Percentiles rank a stretch among this genome's conserved stretches.
Conservation (phyloP, 1,284 basidiomycete species). For the Tylopilus orsonianus region DNA sequence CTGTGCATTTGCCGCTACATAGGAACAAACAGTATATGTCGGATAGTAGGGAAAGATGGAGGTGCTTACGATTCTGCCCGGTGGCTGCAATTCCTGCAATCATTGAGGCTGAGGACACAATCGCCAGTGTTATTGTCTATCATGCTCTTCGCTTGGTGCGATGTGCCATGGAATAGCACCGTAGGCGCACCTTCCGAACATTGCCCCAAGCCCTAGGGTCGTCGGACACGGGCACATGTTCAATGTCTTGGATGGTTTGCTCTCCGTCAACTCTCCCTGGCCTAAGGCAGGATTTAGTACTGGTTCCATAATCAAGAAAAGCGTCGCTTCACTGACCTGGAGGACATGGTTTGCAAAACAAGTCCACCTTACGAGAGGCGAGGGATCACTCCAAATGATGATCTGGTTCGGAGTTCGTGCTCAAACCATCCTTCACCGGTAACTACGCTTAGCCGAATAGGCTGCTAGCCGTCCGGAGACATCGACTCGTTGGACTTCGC, state of each 20-base stretch:
- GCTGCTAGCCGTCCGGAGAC: not conserved
- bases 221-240: constrained; percentile 65
- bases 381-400: not conserved
- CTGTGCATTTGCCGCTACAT: constrained; percentile 64
- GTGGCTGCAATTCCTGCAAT: constrained; percentile 69
- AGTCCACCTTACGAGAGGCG: not conserved
- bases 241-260: constrained; percentile 48
- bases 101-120: constrained; percentile 65
- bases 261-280: not conserved
- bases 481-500: not conserved
- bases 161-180: not conserved
- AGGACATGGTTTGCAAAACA: constrained; percentile 12
- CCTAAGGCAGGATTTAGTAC: constrained; percentile 6
- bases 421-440: constrained; percentile 8
- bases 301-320: not conserved
- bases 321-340: constrained; percentile 10
- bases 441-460: not conserved
- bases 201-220: constrained; percentile 78
- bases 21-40: not conserved
- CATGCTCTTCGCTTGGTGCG: not conserved
- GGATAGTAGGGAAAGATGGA: not conserved
- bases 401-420: not conserved
- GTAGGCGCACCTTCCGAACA: constrained; percentile 53
- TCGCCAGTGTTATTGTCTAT: constrained; percentile 54
- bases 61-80: constrained; percentile 63